Base-by-base conservation (phyloP, 768 basidiomycete genomes). In the Suillus decipiens region DNA sequence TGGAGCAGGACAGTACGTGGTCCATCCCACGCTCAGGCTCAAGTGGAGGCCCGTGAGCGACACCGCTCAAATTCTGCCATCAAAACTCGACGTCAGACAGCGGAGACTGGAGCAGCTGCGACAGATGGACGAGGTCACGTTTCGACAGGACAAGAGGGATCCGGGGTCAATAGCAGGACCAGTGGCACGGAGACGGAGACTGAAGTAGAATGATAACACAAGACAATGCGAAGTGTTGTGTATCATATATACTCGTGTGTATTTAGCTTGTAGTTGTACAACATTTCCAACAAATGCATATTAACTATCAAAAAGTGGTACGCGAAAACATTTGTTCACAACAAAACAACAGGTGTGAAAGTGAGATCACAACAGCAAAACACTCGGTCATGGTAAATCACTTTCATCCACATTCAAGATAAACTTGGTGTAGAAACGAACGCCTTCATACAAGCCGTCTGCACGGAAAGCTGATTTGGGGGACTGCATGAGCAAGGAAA, bases 401-500 rank as follows among this genome's bases (percentile, higher is more conserved):
- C 82, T 76, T 69, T 90, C 88, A 65, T 90, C 89, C 2, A 80
- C 79, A 69, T 90, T 91, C 53, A 91, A 75, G 19, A 91, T 85
- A 28, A 90, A 75, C 19, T 82, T 82, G 2, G 82, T 76, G 70
- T 85, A 89, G 76, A 91, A 90, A n/a, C 84, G 79, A 53, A 89
- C 84, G 62, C 83, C 82, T 68, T 89, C 87, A 61, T 88, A 70
- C 68, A 88, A 82, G 2, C 78, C 72, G 64, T 85, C 83, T 1
- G 80, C 80, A 10, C 76, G 69, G 33, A 86, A 73, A 50, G 76
- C 87, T 89, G 62, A 17, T 19, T 41, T 57, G 6, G 17, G 24
- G 41, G 64, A 19, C 36, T 31, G 22, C 31, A 63, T 72, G 53
- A 72, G 65, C 39, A 41, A 24, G 12, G 10, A 15, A n/a, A 37